Evolutionary conservation across 495 filamentous ascomycete genomes (phyloP).

Genomic region (Ramalina peruviana): DNA sequence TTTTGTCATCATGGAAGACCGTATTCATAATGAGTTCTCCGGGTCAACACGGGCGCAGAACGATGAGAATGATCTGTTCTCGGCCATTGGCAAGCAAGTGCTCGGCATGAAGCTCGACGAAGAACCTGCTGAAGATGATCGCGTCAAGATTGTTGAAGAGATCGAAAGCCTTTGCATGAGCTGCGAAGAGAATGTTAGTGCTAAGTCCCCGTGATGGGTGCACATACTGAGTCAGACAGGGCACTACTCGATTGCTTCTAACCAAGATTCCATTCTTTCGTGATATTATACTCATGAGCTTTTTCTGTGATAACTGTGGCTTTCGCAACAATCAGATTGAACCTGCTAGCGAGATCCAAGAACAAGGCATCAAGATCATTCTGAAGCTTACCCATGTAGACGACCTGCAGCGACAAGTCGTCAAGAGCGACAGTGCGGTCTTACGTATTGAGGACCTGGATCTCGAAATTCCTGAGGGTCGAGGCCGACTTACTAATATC

Average conservation of each 20-base stretch:
- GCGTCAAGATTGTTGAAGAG: conserved; percentile 23
- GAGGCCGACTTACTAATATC: conserved; percentile 79
- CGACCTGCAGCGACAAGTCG: conserved; percentile 73
- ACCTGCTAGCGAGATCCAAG: conserved; percentile 78
- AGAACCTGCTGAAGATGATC: conserved; percentile 20
- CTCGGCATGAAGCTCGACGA: conserved; percentile 21
- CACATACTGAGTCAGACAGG: conserved; percentile 33
- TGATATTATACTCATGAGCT: conserved; percentile 93
- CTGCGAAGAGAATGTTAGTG: conserved; percentile 68
- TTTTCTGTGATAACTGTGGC: conserved; percentile 76
- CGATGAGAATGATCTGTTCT: conserved; percentile 12
- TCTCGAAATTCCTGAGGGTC: conserved; percentile 79
- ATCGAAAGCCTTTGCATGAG: conserved; percentile 69
- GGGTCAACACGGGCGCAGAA: conserved; percentile 9
- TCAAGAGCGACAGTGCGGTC: conserved; percentile 76
- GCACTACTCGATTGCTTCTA: conserved; percentile 70
- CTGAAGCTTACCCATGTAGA: conserved; percentile 51
- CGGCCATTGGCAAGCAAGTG: conserved; percentile 14
- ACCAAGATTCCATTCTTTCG: conserved; percentile 91
- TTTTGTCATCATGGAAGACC: conserved; percentile 5
- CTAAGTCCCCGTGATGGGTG: not conserved
- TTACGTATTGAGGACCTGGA: conserved; percentile 75
- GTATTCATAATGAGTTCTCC: conserved; percentile 6
- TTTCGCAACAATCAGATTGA: conserved; percentile 87
- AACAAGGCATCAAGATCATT: conserved; percentile 67